Evolutionary conservation across 2,329 filamentous ascomycete genomes (phyloP).

Genomic region (Colletotrichum chrysophilum): DNA sequence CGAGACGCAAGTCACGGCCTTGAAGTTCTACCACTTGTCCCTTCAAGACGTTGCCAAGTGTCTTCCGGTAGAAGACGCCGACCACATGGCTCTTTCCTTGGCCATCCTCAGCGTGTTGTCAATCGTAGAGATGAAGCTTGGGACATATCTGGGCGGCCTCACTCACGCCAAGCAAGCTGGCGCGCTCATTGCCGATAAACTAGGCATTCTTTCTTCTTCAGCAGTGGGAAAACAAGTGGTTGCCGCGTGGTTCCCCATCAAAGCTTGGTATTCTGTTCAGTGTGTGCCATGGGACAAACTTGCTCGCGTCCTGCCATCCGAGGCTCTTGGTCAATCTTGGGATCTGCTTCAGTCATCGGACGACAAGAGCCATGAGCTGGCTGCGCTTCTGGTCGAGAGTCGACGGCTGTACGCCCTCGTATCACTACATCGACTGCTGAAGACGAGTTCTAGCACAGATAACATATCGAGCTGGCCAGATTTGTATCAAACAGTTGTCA

Average conservation of each 20-base stretch:
- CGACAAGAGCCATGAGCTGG: neutral
- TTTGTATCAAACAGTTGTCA: neutral
- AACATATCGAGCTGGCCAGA: neutral
- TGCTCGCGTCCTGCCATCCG: neutral
- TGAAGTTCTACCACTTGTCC: neutral
- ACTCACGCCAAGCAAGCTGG: neutral
- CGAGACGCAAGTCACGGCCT: neutral
- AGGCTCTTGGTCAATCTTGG: neutral
- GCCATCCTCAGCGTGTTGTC: neutral
- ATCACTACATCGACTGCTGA: neutral
- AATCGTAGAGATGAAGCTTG: neutral
- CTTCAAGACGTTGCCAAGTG: neutral
- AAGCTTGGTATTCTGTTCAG: neutral
- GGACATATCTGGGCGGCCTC: neutral
- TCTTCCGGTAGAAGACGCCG: neutral
- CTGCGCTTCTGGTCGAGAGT: neutral
- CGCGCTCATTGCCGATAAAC: neutral
- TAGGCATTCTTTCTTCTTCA: neutral
- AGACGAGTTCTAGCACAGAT: neutral
- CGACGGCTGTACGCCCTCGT: neutral
- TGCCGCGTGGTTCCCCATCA: neutral
- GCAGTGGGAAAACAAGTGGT: fast-evolving
- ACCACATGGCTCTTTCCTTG: neutral
- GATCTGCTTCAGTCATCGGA: neutral
- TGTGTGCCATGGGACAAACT: neutral